Evolutionary conservation across 1,284 basidiomycete genomes (phyloP).

Genomic region (Papiliotrema nemorosa): DNA sequence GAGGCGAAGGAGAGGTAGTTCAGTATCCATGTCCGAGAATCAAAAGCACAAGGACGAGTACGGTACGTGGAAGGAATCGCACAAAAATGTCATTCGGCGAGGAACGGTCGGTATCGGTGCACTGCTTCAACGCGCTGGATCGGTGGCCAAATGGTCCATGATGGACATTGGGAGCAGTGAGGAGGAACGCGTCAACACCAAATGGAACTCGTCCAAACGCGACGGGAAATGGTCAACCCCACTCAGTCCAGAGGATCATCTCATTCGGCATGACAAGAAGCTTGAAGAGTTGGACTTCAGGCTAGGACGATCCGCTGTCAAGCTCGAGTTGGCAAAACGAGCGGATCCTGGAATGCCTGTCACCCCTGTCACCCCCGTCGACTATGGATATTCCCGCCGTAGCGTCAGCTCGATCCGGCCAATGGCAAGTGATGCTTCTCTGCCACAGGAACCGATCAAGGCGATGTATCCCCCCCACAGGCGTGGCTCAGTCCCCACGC

Average conservation of each 20-base stretch:
- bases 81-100: slow-evolving; percentile 20
- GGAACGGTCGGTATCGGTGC: slow-evolving; percentile 25
- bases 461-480: slow-evolving; percentile 19
- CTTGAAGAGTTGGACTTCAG: slow-evolving; percentile 42
- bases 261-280: slow-evolving; percentile 33
- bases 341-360: neutral
- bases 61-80: slow-evolving; percentile 28
- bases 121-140: slow-evolving; percentile 28
- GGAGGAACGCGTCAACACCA: neutral
- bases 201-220: neutral
- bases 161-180: slow-evolving; percentile 18
- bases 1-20: slow-evolving; percentile 3
- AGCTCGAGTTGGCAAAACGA: slow-evolving; percentile 32
- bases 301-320: slow-evolving; percentile 32
- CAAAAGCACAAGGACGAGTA: slow-evolving; percentile 26
- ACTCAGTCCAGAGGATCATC: slow-evolving; percentile 1
- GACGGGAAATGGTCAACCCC: neutral
- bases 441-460: slow-evolving; percentile 4
- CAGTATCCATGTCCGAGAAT: slow-evolving; percentile 2
- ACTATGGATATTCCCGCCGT: neutral
- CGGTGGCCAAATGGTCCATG: slow-evolving; percentile 35
- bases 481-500: slow-evolving; percentile 1
- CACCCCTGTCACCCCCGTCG: neutral
- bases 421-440: slow-evolving; percentile 4
- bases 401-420: neutral